Percentiles rank a stretch among this genome's conserved stretches.
Conservation (phyloP, 257 asterid species). For the Nyctanthes arbortristis region DNA sequence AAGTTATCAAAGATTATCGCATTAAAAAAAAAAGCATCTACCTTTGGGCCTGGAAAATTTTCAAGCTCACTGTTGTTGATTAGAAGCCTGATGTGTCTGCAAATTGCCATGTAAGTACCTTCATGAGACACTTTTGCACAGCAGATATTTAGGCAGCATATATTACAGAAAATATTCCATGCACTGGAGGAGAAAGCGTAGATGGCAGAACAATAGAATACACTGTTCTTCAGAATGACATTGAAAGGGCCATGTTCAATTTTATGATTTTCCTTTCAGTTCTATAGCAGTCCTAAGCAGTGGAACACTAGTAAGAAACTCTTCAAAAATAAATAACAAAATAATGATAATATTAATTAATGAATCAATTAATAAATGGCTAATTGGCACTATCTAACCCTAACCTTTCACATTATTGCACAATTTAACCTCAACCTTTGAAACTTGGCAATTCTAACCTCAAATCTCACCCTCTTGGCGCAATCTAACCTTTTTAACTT, state of each 20-base stretch:
- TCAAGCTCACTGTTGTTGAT: conserved; percentile 81
- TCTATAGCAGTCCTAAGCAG: conserved; percentile 2
- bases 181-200: conserved; percentile 11
- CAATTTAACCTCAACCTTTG: no score
- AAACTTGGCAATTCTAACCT: no score
- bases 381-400: no score
- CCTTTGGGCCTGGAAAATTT: conserved; percentile 89
- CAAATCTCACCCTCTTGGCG: no score
- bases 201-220: conserved; percentile 11
- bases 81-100: conserved; percentile 80
- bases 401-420: no score
- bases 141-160: not conserved
- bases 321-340: not conserved
- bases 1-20: conserved; percentile 21
- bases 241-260: conserved; percentile 3
- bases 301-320: conserved; percentile 15
- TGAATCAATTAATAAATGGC: no score
- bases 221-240: conserved; percentile 4
- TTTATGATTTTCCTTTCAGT: not conserved
- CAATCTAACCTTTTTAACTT: no score
- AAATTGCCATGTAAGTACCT: conserved; percentile 27
- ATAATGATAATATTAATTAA: no score
- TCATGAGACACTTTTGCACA: conserved; percentile 24
- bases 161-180: conserved; percentile 5
- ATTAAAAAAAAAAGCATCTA: conserved; percentile 21